Evolutionary conservation across 2,329 filamentous ascomycete genomes (phyloP).

Genomic region (Pestalotiopsis sp.): DNA sequence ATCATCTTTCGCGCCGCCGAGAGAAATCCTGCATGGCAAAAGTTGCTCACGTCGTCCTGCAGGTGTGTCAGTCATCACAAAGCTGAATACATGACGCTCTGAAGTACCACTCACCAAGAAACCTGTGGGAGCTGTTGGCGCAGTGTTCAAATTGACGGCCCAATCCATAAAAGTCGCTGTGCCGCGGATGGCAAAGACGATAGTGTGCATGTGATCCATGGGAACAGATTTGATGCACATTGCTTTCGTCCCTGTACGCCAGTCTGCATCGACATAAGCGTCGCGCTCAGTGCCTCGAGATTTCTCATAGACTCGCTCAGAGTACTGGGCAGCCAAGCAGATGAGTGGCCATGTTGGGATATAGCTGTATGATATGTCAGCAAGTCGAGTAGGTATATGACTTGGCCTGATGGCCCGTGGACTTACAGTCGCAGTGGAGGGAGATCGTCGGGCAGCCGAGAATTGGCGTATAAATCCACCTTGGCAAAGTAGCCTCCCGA

Average conservation of each 20-base stretch:
- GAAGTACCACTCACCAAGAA: slow-evolving; percentile 55
- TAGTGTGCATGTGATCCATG: slow-evolving; percentile 73
- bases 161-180: slow-evolving; percentile 82
- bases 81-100: background rate
- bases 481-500: slow-evolving; percentile 69
- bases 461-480: slow-evolving; percentile 77
- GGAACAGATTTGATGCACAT: slow-evolving; percentile 83
- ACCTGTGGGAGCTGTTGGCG: slow-evolving; percentile 62
- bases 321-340: slow-evolving; percentile 77
- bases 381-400: background rate
- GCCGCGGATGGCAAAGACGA: slow-evolving; percentile 83
- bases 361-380: slow-evolving; percentile 46
- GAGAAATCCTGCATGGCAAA: slow-evolving; percentile 80
- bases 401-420: background rate
- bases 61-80: background rate
- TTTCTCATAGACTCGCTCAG: slow-evolving; percentile 70
- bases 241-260: slow-evolving; percentile 74
- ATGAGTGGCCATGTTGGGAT: slow-evolving; percentile 75
- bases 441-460: slow-evolving; percentile 67
- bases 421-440: slow-evolving; percentile 67
- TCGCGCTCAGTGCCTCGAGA: slow-evolving; percentile 64
- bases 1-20: slow-evolving; percentile 76
- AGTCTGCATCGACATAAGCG: slow-evolving; percentile 70
- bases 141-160: slow-evolving; percentile 77
- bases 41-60: slow-evolving; percentile 69